phyloP scores from a whole-genome alignment of 2,329 filamentous ascomycete genomes.

The Cytospora leucostoma region DNA sequence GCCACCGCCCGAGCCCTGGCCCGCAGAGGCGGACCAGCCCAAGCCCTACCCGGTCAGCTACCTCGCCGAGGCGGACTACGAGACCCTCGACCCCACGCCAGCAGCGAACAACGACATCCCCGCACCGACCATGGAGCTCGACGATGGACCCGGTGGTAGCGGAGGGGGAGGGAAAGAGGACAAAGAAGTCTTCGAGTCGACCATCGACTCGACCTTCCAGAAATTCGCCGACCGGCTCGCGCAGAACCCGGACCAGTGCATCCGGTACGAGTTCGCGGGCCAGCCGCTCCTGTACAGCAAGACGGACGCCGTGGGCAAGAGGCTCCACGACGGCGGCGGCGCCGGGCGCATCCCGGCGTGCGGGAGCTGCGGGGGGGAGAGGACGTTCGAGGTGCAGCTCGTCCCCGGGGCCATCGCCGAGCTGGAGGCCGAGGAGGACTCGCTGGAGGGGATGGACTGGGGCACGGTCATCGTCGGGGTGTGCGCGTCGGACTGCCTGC shows the following conservation, averaged over 20 bases:
- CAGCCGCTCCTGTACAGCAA: slow-evolving; percentile 78
- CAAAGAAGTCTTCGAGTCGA: slow-evolving; percentile 71
- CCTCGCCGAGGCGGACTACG: slow-evolving; percentile 86
- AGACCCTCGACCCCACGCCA: slow-evolving; percentile 70
- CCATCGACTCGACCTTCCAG: slow-evolving; percentile 75
- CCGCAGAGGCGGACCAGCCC: slow-evolving; percentile 63
- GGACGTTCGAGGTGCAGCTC: slow-evolving; percentile 90
- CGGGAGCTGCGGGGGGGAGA: slow-evolving; percentile 68
- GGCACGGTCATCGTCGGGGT: slow-evolving; percentile 87
- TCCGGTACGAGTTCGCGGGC: slow-evolving; percentile 78
- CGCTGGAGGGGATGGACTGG: slow-evolving; percentile 95
- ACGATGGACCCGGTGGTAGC: slow-evolving; percentile 40
- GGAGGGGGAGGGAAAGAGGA: slow-evolving; percentile 57
- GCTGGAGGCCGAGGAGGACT: slow-evolving; percentile 70
- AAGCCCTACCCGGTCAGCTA: slow-evolving; percentile 74
- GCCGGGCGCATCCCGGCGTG: slow-evolving; percentile 79
- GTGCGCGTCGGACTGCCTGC: slow-evolving; percentile 77
- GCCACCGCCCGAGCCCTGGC: slow-evolving; percentile 71
- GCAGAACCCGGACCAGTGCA: slow-evolving; percentile 80
- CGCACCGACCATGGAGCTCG: slow-evolving; percentile 52
- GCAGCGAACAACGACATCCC: slow-evolving; percentile 44
- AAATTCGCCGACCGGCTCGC: slow-evolving; percentile 76
- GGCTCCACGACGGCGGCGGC: slow-evolving; percentile 49
- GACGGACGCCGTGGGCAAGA: slow-evolving; percentile 70
- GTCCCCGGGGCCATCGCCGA: slow-evolving; percentile 81